phyloP scores from a whole-genome alignment of 305 asterid genomes.

The Euphrasia arctica region DNA sequence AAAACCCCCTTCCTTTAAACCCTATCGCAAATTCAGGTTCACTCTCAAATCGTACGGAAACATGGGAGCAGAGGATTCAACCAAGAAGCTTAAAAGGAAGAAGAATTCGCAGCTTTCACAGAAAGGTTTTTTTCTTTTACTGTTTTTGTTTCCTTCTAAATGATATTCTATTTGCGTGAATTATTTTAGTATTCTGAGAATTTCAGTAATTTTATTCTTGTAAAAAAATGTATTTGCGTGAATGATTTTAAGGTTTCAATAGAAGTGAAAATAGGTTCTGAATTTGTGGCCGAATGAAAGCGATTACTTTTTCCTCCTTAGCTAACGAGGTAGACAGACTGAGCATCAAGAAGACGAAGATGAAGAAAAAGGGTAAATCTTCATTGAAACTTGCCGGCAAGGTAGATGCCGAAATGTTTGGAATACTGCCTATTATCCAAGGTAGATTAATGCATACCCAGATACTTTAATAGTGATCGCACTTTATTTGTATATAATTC shows the following conservation, averaged over 20 bases:
- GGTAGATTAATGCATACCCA: slow-evolving; percentile 14
- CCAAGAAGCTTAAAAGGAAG: slow-evolving; percentile 33
- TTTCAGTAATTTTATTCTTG: neutral
- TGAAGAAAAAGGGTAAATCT: slow-evolving; percentile 20
- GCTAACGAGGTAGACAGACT: slow-evolving; percentile 3
- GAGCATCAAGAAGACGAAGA: neutral
- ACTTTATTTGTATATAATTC: slow-evolving; percentile 1
- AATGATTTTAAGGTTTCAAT: no score
- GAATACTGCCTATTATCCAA: slow-evolving; percentile 10
- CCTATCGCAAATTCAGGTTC: neutral
- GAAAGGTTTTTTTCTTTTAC: slow-evolving; percentile 20
- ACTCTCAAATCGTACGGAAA: neutral
- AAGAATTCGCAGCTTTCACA: slow-evolving; percentile 19
- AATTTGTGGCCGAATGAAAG: no score
- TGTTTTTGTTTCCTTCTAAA: neutral
- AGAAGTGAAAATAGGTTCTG: no score
- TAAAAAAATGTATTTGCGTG: neutral
- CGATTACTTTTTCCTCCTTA: neutral
- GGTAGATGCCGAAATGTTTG: slow-evolving; percentile 13
- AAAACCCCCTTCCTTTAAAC: neutral
- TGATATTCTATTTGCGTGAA: neutral
- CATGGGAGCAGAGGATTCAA: slow-evolving; percentile 35
- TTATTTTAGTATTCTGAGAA: no score
- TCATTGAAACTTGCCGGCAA: slow-evolving; percentile 7
- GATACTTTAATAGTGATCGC: slow-evolving; percentile 14